Evolutionary conservation across 371 early-diverging fungal species (phyloP).

Genomic region (Blyttiomyces sp.): DNA sequence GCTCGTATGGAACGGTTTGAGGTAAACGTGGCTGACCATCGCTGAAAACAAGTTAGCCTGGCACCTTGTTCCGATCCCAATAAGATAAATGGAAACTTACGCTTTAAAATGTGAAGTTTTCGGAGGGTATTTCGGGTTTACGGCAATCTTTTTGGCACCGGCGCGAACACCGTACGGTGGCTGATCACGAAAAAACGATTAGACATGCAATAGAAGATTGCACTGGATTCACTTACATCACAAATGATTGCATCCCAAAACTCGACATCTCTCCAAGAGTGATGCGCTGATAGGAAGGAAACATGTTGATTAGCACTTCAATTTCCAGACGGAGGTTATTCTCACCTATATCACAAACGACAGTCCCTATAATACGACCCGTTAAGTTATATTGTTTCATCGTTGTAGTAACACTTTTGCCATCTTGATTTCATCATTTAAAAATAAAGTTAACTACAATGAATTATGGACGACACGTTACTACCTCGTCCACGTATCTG

Average conservation of each 20-base stretch:
- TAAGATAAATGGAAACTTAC: conserved; percentile 32
- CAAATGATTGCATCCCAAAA: conserved; percentile 62
- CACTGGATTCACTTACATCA: conserved; percentile 46
- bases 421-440: not conserved
- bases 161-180: conserved; percentile 98
- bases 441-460: not conserved
- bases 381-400: conserved; percentile 76
- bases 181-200: conserved; percentile 28
- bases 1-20: conserved; percentile 88
- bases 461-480: not conserved
- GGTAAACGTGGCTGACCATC: conserved; percentile 61
- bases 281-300: conserved; percentile 62
- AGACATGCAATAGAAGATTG: too few species aligned
- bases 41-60: too few species aligned
- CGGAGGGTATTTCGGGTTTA: conserved; percentile 40
- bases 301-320: not conserved
- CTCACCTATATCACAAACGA: conserved; percentile 79
- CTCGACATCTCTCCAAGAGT: conserved; percentile 71
- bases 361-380: conserved; percentile 70
- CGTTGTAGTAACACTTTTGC: conserved; percentile 65
- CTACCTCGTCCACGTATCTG: conserved; percentile 91
- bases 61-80: not conserved
- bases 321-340: not conserved
- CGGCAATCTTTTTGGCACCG: conserved; percentile 89
- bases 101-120: conserved; percentile 42